These are phyloP conservation scores for Neonectria punicea DNA, from an alignment of 2,329 filamentous ascomycete species.

Conservation along the genomic window DNA sequence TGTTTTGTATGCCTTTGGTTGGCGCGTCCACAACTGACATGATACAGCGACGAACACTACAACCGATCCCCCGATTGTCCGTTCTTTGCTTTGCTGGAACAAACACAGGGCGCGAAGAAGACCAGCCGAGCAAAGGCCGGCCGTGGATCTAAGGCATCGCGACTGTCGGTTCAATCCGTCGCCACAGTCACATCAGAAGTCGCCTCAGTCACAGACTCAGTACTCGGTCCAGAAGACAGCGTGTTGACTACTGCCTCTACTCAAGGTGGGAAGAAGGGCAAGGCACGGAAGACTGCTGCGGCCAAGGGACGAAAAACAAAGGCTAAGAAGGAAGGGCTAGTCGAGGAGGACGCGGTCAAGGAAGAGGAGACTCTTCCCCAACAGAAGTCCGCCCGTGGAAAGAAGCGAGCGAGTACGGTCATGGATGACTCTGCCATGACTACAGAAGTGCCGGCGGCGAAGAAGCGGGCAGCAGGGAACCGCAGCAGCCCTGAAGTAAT, in stretches of 20 bases:
- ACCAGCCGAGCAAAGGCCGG: conserved; percentile 63
- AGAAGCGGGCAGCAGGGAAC: conserved; percentile 67
- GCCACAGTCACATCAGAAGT: conserved; percentile 62
- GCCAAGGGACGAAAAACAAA: conserved; percentile 47
- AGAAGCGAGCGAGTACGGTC: conserved; percentile 72
- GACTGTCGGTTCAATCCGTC: conserved; percentile 69
- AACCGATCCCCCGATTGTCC: conserved; percentile 81
- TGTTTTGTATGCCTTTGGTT: conserved; percentile 26
- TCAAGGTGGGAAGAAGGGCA: conserved; percentile 66
- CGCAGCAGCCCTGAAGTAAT: conserved; percentile 59
- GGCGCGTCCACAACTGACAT: conserved; percentile 37
- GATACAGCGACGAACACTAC: conserved; percentile 81
- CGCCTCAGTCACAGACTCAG: conserved; percentile 58
- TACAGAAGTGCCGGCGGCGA: conserved; percentile 62
- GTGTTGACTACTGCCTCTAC: conserved; percentile 69
- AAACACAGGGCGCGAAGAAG: conserved; percentile 66
- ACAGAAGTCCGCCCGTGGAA: conserved; percentile 59
- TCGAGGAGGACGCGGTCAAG: conserved; percentile 52
- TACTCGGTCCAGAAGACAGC: conserved; percentile 66
- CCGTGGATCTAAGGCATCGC: conserved; percentile 75
- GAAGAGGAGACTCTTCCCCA: conserved; percentile 38
- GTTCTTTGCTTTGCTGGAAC: conserved; percentile 79
- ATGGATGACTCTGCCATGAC: conserved; percentile 60
- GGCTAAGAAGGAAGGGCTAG: conserved; percentile 63
- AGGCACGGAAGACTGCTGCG: conserved; percentile 62